A percentile compares a stretch with the other conserved stretches of the same genome.
Evolutionary conservation across 2,329 filamentous ascomycete species (phyloP).

Genomic region (Hortaea werneckii): DNA sequence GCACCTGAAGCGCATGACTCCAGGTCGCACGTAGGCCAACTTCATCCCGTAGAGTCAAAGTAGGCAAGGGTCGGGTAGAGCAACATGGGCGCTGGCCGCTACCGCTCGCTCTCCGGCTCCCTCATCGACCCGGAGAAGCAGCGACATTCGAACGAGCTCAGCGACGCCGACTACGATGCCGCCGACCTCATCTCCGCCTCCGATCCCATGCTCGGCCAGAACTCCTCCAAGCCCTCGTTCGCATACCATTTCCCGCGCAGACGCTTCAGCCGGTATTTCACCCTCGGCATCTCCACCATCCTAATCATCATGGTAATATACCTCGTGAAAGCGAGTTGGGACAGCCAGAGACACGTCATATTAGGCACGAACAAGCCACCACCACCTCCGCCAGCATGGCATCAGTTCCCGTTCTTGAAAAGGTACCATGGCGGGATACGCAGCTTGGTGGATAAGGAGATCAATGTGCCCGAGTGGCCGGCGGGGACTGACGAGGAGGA

Average conservation of each 20-base stretch:
- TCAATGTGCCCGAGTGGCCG: constrained; percentile 77
- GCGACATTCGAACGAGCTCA: constrained; percentile 23
- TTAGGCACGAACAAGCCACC: constrained; percentile 43
- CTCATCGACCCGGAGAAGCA: constrained; percentile 30
- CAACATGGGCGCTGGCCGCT: constrained; percentile 11
- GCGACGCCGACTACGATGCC: constrained; percentile 15
- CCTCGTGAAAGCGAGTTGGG: constrained; percentile 45
- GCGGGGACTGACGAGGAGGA: constrained; percentile 49
- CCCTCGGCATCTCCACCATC: constrained; percentile 56
- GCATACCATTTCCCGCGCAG: constrained; percentile 30
- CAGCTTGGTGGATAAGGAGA: constrained; percentile 52
- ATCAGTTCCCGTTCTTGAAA: constrained; percentile 72
- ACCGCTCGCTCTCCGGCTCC: constrained; percentile 23
- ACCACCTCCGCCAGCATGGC: constrained; percentile 66
- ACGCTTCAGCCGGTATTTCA: constrained; percentile 70
- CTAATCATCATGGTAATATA: constrained; percentile 68
- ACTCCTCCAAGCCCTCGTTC: constrained; percentile 16
- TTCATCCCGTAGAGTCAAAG: too few relatives aligned
- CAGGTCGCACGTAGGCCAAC: too few relatives aligned
- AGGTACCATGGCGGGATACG: constrained; percentile 85
- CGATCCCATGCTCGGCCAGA: constrained; percentile 22
- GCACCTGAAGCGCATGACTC: too few relatives aligned
- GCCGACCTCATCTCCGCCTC: constrained; percentile 24
- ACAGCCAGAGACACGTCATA: constrained; percentile 42
- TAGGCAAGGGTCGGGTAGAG: background rate